Conservation (phyloP, 2,329 filamentous ascomycete genomes). For the Bipolaris victoriae region DNA sequence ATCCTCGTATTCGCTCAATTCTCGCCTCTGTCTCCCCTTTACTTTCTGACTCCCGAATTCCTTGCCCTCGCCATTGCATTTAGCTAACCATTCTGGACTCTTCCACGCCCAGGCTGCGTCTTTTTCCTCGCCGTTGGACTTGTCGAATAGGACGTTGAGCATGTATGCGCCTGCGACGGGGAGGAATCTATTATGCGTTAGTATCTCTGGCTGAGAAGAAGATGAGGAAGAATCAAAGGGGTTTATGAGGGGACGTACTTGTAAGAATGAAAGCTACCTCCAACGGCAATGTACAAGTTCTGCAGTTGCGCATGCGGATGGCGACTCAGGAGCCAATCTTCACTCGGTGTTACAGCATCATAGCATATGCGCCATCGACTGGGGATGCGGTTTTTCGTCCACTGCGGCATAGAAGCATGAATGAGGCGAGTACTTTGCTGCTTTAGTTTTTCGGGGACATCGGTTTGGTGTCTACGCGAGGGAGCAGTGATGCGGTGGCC, state of each 20-base stretch:
- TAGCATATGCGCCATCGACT: slow-evolving; percentile 60
- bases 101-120: slow-evolving; percentile 48
- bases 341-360: slow-evolving; percentile 66
- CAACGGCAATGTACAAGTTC: slow-evolving; percentile 66
- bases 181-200: slow-evolving; percentile 53
- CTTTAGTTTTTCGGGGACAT: slow-evolving; percentile 51
- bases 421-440: slow-evolving; percentile 48
- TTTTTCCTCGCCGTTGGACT: slow-evolving; percentile 47
- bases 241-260: slow-evolving; percentile 47
- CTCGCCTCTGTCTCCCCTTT: slow-evolving; percentile 16
- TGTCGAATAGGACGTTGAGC: slow-evolving; percentile 49
- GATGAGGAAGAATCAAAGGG: fast-evolving
- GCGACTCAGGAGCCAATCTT: slow-evolving; percentile 65
- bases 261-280: slow-evolving; percentile 68
- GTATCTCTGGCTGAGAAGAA: not conserved
- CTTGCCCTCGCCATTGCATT: slow-evolving; percentile 23
- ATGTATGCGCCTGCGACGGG: slow-evolving; percentile 68
- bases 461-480: slow-evolving; percentile 54
- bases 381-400: slow-evolving; percentile 41
- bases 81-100: slow-evolving; percentile 21
- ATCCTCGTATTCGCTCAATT: slow-evolving; percentile 23
- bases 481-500: slow-evolving; percentile 62
- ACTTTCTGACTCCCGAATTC: slow-evolving; percentile 25
- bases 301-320: slow-evolving; percentile 57
- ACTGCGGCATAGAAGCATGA: slow-evolving; percentile 38